Conservation (phyloP, 164 flowering plant genomes). For the Santalum album region DNA sequence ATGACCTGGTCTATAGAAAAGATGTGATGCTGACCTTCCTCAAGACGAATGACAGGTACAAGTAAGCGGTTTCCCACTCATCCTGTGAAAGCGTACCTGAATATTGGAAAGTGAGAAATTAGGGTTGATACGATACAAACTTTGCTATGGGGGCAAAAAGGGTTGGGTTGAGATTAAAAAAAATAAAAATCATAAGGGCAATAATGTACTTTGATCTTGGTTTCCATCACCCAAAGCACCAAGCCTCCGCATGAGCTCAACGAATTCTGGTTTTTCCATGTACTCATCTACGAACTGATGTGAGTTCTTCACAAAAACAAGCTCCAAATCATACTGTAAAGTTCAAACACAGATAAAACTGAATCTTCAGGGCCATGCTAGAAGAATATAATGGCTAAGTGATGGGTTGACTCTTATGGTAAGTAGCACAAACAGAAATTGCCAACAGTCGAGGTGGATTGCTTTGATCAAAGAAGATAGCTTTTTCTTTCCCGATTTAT, state of each 20-base stretch:
- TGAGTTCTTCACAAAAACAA: constrained; percentile 80
- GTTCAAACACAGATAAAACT: neutral
- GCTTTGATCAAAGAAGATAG: no score
- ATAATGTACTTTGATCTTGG: constrained; percentile 60
- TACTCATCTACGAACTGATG: constrained; percentile 87
- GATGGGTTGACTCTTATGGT: no score
- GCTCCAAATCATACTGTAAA: constrained; percentile 83
- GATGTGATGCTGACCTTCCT: constrained; percentile 53
- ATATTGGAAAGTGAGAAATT: constrained; percentile 6
- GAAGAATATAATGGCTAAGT: neutral
- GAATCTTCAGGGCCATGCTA: neutral
- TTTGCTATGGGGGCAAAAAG: no score
- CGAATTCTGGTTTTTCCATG: constrained; percentile 72
- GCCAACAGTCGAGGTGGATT: no score
- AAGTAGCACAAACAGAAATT: no score
- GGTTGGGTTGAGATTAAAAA: no score
- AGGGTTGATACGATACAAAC: no score
- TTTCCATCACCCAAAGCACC: constrained; percentile 98
- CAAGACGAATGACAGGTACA: constrained; percentile 77
- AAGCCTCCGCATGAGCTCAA: constrained; percentile 90
- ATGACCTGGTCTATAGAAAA: no score
- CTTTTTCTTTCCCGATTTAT: no score
- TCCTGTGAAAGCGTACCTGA: constrained; percentile 81
- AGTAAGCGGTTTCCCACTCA: constrained; percentile 95
- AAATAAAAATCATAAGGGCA: neutral